Evolutionary conservation across 2,329 filamentous ascomycete species (phyloP), one percentile per base, ranked within the genome.

Genomic region (Arthrobotrys pseudoclavata): DNA sequence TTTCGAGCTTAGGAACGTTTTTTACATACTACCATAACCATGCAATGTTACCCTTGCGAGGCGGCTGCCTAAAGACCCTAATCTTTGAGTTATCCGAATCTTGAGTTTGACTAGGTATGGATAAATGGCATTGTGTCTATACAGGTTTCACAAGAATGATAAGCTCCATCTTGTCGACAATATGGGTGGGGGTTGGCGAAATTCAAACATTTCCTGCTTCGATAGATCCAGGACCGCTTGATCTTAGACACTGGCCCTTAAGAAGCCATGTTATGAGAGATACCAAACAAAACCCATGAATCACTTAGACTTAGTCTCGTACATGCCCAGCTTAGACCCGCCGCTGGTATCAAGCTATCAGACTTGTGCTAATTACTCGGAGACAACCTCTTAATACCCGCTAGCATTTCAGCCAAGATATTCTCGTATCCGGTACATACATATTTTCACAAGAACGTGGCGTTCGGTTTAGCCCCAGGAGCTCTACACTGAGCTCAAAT

Each of bases 11-110:
- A 60, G 34, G 34, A n/a, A 68, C 53, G 37, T 26, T 61, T n/a
- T 20, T 29, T 48, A 20, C 13, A 45, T 62, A 61, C 57, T 31
- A 66, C 34, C 60, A 57, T 50, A 74, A 74, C 62, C 69, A 74
- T 74, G 64, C 55, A 69, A 76, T 69, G 64, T 34, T 64, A 76
- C 63, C 71, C 71, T 76, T 29, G 63, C 48, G 52, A 63, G 20
- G 63, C 48, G 37, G 63, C 64, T 69, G 71, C 71, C 63, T 76
- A 69, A 61, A 55, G 45, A 47, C n/a, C 45, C 55, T 34, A 26
- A 37, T 42, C 22, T 37, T 40, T 37, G 53, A 63, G 24, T 2
- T 42, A 45, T 42, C 42, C 10, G 60, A 15, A 61, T 34, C 62
- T 55, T 60, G 45, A 52, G 24, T 53, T 55, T 34, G 31, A 74